Conservation (phyloP, 306 rosid species). For the Dryas drummondii region DNA sequence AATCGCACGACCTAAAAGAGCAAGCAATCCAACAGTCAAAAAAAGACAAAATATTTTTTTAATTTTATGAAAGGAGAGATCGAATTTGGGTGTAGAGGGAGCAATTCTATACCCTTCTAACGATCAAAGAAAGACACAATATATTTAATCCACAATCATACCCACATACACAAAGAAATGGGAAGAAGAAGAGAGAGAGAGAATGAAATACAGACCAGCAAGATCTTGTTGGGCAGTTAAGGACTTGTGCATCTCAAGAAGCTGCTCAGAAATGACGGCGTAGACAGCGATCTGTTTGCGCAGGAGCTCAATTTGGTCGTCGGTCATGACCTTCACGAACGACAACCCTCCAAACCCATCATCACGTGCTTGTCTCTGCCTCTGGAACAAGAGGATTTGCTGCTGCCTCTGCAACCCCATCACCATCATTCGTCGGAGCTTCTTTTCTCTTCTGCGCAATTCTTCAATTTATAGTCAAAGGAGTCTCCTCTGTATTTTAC, state of each 20-base stretch:
- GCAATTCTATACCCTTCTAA: no score
- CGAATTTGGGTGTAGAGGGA: no score
- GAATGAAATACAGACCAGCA: constrained; percentile 40
- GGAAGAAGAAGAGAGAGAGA: neutral
- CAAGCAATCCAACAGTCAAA: neutral
- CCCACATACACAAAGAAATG: neutral
- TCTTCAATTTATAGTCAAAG: no score
- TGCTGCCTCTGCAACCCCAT: no score
- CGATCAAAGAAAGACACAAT: neutral
- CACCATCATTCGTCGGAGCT: no score
- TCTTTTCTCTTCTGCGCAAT: no score
- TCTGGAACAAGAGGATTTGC: no score
- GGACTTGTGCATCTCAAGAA: constrained; percentile 67
- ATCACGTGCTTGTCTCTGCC: no score
- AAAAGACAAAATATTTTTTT: neutral
- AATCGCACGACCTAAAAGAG: neutral
- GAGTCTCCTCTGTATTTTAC: no score
- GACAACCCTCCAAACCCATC: constrained; percentile 17
- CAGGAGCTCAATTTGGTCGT: constrained; percentile 69
- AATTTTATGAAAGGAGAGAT: no score
- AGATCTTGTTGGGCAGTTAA: constrained; percentile 60
- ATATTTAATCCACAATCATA: neutral
- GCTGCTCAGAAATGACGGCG: constrained; percentile 63
- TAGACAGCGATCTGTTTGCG: constrained; percentile 67
- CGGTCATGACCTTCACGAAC: constrained; percentile 65